Evolutionary conservation across 371 early-diverging fungal species (phyloP).

Genomic region (Mucor plumbeus): DNA sequence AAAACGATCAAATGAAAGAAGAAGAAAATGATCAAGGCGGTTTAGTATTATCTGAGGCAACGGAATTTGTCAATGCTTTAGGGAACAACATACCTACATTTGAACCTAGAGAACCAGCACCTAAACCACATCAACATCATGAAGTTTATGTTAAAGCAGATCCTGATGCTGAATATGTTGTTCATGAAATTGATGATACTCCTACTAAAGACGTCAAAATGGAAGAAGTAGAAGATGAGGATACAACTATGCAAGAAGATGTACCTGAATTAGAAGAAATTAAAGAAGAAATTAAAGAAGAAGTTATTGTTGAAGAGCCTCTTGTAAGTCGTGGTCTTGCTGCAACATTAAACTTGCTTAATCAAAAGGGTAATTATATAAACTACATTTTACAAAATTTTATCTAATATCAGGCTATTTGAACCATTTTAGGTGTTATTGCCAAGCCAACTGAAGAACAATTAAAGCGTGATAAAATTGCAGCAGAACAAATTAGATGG

Average conservation of each 20-base stretch:
- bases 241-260: conserved; percentile 10
- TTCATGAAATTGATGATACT: conserved; percentile 10
- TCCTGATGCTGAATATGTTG: conserved; percentile 8
- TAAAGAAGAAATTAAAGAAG: conserved; percentile 23
- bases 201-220: conserved; percentile 20
- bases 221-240: conserved; percentile 6
- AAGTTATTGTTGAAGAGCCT: conserved; percentile 77
- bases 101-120: conserved; percentile 19
- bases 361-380: conserved; percentile 65
- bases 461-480: conserved; percentile 63
- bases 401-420: not conserved
- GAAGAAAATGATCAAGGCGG: conserved; percentile 49
- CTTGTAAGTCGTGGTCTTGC: conserved; percentile 83
- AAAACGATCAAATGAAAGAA: conserved; percentile 26
- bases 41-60: conserved; percentile 62
- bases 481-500: conserved; percentile 74
- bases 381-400: too few species aligned
- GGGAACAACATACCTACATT: conserved; percentile 48
- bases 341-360: conserved; percentile 80
- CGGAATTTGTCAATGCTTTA: conserved; percentile 76
- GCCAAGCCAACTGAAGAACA: conserved; percentile 69
- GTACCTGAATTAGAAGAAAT: conserved; percentile 6
- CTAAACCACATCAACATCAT: not conserved
- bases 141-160: conserved; percentile 11
- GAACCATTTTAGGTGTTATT: conserved; percentile 47